Evolutionary conservation across 345 rosid genomes (phyloP).

Genomic region (Hibiscus mutabilis): DNA sequence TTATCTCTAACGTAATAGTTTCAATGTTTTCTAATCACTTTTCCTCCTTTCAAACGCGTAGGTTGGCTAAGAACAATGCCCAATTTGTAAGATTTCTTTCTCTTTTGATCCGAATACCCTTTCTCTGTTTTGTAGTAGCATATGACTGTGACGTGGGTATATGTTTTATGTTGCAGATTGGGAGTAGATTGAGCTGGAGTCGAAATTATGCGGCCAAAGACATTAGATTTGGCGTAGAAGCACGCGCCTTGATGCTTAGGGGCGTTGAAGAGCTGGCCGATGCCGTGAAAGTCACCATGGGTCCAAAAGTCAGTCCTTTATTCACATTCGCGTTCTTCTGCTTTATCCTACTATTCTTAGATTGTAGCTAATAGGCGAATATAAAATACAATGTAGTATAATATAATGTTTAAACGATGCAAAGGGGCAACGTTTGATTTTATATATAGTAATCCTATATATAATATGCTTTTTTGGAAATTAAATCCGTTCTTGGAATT

Average conservation of each 20-base stretch:
- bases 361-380: too few relatives aligned
- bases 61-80: slow-evolving; percentile 24
- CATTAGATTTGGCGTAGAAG: slow-evolving; percentile 54
- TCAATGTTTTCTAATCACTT: neutral
- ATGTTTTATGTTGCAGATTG: slow-evolving; percentile 20
- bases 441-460: too few relatives aligned
- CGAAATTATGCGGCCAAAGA: slow-evolving; percentile 66
- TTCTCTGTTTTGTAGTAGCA: neutral
- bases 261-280: slow-evolving; percentile 69
- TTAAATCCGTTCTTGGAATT: too few relatives aligned
- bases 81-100: slow-evolving; percentile 17
- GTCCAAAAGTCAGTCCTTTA: slow-evolving; percentile 45
- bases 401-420: too few relatives aligned
- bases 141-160: neutral
- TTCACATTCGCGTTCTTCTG: neutral
- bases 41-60: slow-evolving; percentile 1
- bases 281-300: slow-evolving; percentile 68
- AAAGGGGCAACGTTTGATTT: too few relatives aligned
- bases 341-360: too few relatives aligned
- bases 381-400: too few relatives aligned
- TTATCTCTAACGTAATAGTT: neutral
- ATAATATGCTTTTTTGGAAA: too few relatives aligned
- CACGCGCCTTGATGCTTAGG: slow-evolving; percentile 60
- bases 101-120: neutral
- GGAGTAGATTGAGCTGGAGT: slow-evolving; percentile 33